These are phyloP conservation scores for Coprinellus micaceus DNA, from an alignment of 768 basidiomycete species.

Conservation along the genomic window DNA sequence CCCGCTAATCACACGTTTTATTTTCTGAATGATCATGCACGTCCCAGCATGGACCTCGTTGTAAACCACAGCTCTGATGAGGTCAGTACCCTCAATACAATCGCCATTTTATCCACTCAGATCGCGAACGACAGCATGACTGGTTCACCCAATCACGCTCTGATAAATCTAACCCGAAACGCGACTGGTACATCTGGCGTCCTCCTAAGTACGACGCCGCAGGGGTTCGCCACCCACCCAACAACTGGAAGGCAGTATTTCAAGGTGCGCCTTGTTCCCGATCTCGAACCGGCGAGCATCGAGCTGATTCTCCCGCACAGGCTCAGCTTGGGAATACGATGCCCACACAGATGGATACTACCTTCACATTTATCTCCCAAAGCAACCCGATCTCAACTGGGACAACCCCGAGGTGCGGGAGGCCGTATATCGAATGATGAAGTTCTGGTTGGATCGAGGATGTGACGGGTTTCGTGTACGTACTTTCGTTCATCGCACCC, in stretches of 20 bases:
- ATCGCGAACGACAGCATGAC: constrained; percentile 44
- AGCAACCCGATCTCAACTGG: constrained; percentile 80
- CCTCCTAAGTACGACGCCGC: constrained; percentile 49
- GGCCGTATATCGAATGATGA: constrained; percentile 62
- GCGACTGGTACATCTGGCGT: constrained; percentile 78
- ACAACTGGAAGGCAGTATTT: constrained; percentile 71
- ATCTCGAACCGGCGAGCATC: not conserved
- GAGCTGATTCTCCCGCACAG: constrained; percentile 24
- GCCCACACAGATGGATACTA: constrained; percentile 64
- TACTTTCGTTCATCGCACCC: constrained; percentile 5
- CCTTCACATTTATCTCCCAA: constrained; percentile 60
- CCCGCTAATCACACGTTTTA: not conserved
- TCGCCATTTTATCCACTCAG: not conserved
- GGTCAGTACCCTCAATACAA: constrained; percentile 27
- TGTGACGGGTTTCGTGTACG: constrained; percentile 73
- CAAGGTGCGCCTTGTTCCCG: constrained; percentile 40
- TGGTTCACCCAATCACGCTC: constrained; percentile 65
- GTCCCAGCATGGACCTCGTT: constrained; percentile 67
- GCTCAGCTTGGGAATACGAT: constrained; percentile 72
- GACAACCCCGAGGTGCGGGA: constrained; percentile 59
- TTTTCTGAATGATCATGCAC: not conserved
- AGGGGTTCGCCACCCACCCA: constrained; percentile 58
- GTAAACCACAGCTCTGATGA: constrained; percentile 72
- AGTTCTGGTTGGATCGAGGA: constrained; percentile 71
- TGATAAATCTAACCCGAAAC: constrained; percentile 51